phyloP scores from a whole-genome alignment of 768 basidiomycete species.

The Antrodiella citrinella region DNA sequence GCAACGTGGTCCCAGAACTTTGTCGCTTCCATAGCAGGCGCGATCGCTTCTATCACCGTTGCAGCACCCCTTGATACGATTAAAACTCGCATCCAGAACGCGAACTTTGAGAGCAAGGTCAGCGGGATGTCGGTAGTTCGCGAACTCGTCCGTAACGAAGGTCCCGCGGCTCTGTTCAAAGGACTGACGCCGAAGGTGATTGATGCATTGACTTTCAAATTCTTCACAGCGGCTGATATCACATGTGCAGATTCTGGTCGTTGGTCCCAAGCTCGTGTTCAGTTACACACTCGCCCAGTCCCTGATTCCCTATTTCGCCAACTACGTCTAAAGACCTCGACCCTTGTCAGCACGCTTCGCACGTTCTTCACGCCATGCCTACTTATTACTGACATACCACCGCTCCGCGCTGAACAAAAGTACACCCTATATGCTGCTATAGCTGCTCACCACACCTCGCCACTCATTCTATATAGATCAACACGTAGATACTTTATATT shows the following conservation, averaged over 20 bases:
- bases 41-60: conserved; percentile 90
- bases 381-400: too few species aligned
- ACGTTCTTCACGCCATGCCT: not conserved
- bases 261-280: conserved; percentile 97
- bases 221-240: not conserved
- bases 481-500: not conserved
- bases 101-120: conserved; percentile 87
- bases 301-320: conserved; percentile 85
- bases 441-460: not conserved
- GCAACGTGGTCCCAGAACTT: conserved; percentile 99
- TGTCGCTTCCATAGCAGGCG: conserved; percentile 88
- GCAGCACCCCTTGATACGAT: conserved; percentile 94
- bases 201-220: conserved; percentile 1
- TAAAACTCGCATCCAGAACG: conserved; percentile 98
- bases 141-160: conserved; percentile 86
- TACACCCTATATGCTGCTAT: not conserved
- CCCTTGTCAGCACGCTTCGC: too few species aligned
- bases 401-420: not conserved
- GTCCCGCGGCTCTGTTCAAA: conserved; percentile 83
- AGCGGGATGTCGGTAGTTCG: conserved; percentile 72
- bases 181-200: conserved; percentile 90
- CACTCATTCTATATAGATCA: not conserved
- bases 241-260: conserved; percentile 73
- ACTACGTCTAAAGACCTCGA: conserved; percentile 52
- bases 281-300: conserved; percentile 96